Conservation (phyloP, 2,329 filamentous ascomycete species). For the Trichoderma atrobrunneum region DNA sequence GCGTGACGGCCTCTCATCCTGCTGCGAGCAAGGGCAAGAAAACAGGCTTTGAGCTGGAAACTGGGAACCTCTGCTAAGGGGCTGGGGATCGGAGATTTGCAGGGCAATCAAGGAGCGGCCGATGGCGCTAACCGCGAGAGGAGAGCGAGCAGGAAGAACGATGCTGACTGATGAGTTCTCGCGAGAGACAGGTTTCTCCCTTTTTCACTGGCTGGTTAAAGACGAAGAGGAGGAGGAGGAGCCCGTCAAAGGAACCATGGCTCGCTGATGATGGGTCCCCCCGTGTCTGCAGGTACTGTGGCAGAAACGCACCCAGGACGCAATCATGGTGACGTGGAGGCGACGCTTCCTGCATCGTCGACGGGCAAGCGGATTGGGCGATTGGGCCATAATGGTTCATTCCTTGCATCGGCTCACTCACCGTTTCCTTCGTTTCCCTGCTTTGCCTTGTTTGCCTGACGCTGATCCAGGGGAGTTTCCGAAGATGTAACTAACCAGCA, state of each 20-base stretch:
- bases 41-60: constrained; percentile 5
- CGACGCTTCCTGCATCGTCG: not conserved
- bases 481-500: not conserved
- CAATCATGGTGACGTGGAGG: constrained; percentile 7
- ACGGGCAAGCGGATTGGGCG: not conserved
- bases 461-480: not conserved
- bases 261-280: not conserved
- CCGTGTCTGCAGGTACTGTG: constrained; percentile 5
- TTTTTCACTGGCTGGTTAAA: not conserved
- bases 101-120: constrained; percentile 24
- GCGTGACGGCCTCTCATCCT: not conserved
- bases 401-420: not conserved
- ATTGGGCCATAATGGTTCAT: not conserved
- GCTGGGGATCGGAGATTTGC: constrained; percentile 23
- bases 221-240: not conserved
- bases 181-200: not conserved
- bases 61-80: constrained; percentile 2
- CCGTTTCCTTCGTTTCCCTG: not conserved
- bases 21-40: not conserved
- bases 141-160: not conserved
- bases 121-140: constrained; percentile 21
- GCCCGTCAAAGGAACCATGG: not conserved
- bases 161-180: not conserved
- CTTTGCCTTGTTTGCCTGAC: not conserved
- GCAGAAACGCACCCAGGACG: not conserved